These are phyloP conservation scores for Arthrobotrys conoides DNA, from an alignment of 2,329 filamentous ascomycete species.

Conservation along the genomic window DNA sequence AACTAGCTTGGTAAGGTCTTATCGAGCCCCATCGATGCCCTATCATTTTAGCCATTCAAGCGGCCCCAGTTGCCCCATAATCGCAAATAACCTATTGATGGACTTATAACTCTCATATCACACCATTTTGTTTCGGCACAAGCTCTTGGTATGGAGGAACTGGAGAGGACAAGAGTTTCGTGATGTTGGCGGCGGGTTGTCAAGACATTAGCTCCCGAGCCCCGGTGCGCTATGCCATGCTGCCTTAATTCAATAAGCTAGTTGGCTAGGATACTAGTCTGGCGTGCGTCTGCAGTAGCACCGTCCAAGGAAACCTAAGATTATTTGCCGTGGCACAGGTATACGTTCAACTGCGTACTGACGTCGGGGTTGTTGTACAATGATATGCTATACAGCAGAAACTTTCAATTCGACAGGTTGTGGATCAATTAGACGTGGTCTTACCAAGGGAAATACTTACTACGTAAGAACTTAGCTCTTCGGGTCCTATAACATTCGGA, in stretches of 20 bases:
- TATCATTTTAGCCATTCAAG: constrained; percentile 40
- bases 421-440: background rate
- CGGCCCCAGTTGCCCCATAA: constrained; percentile 26
- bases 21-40: constrained; percentile 19
- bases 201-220: constrained; percentile 26
- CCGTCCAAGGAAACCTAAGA: background rate
- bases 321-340: background rate
- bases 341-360: background rate
- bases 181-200: background rate
- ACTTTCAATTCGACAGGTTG: background rate
- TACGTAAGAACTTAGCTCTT: background rate
- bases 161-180: constrained; percentile 1
- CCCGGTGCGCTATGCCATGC: constrained; percentile 2
- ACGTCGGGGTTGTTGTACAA: background rate
- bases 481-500: constrained; percentile 23
- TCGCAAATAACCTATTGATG: constrained; percentile 39
- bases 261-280: background rate
- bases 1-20: constrained; percentile 20
- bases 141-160: constrained; percentile 5
- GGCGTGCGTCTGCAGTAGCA: constrained; percentile 11
- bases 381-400: background rate
- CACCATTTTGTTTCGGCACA: constrained; percentile 22
- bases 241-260: background rate
- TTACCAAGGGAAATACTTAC: background rate
- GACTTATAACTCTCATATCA: constrained; percentile 28